phyloP scores from a whole-genome alignment of 805 yeast genomes.

The Ogataea zsoltii region DNA sequence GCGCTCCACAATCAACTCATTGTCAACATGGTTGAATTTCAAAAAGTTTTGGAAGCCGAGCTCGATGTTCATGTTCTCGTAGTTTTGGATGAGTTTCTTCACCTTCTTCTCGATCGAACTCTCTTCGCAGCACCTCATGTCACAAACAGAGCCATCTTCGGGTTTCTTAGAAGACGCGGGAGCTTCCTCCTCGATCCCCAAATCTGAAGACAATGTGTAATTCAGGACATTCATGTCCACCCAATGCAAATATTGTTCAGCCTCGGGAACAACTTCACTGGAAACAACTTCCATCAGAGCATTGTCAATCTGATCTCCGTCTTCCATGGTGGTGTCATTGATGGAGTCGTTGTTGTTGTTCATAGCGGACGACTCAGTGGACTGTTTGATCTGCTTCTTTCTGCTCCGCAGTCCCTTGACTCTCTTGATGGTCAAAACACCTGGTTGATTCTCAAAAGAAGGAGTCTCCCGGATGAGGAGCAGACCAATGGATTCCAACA shows the following conservation, averaged over 20 bases:
- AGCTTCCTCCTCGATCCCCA: constrained; percentile 27
- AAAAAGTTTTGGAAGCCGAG: constrained; percentile 38
- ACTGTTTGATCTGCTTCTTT: constrained; percentile 30
- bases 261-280: constrained; percentile 38
- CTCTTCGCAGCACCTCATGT: constrained; percentile 20
- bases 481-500: constrained; percentile 77
- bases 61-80: constrained; percentile 23
- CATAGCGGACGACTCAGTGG: constrained; percentile 13
- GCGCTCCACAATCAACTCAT: constrained; percentile 29
- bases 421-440: constrained; percentile 56
- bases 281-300: constrained; percentile 40
- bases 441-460: constrained; percentile 29
- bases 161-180: constrained; percentile 6
- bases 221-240: constrained; percentile 37
- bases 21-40: constrained; percentile 26
- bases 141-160: constrained; percentile 13
- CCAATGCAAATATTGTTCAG: constrained; percentile 48
- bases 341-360: constrained; percentile 19
- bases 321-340: constrained; percentile 33
- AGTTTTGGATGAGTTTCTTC: constrained; percentile 17
- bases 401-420: constrained; percentile 75
- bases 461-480: constrained; percentile 50
- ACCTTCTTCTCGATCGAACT: constrained; percentile 25
- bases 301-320: constrained; percentile 34
- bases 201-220: constrained; percentile 25